Conservation (phyloP, 495 filamentous ascomycete species). For the Penicillium ucsense region DNA sequence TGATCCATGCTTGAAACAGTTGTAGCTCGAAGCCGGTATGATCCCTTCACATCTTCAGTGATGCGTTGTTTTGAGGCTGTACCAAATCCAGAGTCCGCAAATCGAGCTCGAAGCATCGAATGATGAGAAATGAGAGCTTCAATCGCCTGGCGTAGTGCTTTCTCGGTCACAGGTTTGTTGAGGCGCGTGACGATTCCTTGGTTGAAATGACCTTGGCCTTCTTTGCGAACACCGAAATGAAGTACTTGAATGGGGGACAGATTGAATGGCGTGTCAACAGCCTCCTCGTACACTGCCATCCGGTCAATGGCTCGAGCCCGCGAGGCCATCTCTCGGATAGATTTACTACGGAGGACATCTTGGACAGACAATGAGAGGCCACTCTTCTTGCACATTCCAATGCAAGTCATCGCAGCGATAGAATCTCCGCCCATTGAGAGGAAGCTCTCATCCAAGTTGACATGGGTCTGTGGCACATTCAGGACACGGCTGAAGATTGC, state of each 20-base stretch:
- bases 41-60: slow-evolving; percentile 24
- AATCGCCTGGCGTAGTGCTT: slow-evolving; percentile 42
- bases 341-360: slow-evolving; percentile 38
- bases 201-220: slow-evolving; percentile 61
- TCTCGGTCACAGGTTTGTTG: slow-evolving; percentile 35
- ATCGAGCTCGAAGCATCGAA: slow-evolving; percentile 66
- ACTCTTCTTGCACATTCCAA: slow-evolving; percentile 40
- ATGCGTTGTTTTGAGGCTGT: slow-evolving; percentile 28
- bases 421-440: slow-evolving; percentile 59
- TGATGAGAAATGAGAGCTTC: slow-evolving; percentile 53
- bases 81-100: slow-evolving; percentile 22
- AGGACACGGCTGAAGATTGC: slow-evolving; percentile 45
- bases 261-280: slow-evolving; percentile 42
- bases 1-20: slow-evolving; percentile 10
- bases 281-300: slow-evolving; percentile 27
- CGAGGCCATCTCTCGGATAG: slow-evolving; percentile 33
- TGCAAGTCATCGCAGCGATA: slow-evolving; percentile 59
- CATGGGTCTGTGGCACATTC: slow-evolving; percentile 35
- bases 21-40: slow-evolving; percentile 27
- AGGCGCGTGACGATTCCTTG: slow-evolving; percentile 57
- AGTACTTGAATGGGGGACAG: slow-evolving; percentile 64
- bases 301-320: slow-evolving; percentile 22
- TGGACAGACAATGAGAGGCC: slow-evolving; percentile 47
- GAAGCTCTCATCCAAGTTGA: slow-evolving; percentile 49
- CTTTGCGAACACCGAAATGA: slow-evolving; percentile 49